A percentile compares a stretch with the other conserved stretches of the same genome.
These are phyloP conservation scores for Trichocomaceae sp. DNA, from an alignment of 2,329 filamentous ascomycete genomes.

Conservation along the genomic window DNA sequence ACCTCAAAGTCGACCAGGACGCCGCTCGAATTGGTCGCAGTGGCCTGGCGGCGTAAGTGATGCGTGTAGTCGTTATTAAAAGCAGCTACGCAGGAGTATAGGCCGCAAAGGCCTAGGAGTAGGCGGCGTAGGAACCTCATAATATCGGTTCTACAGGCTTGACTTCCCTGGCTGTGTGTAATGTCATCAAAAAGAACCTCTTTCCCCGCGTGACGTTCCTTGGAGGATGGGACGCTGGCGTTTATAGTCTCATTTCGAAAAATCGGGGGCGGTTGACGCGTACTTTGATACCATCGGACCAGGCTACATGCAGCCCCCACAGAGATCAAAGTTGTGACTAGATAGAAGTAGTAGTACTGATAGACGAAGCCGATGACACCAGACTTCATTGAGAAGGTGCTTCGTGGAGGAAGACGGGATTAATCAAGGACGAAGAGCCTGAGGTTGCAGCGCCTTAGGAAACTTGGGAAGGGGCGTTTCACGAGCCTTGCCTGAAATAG, in stretches of 20 bases:
- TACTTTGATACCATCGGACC: not conserved
- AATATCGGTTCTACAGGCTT: not conserved
- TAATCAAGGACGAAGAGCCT: not conserved
- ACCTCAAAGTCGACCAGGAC: conserved; percentile 55
- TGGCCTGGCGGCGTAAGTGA: not conserved
- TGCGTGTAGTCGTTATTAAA: not conserved
- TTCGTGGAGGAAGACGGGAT: not conserved
- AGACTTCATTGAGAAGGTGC: conserved; percentile 12
- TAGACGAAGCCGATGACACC: not conserved
- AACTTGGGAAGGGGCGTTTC: not conserved
- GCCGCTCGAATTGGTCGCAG: conserved; percentile 6
- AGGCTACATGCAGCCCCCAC: conserved; percentile 1
- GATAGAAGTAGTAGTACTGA: not conserved
- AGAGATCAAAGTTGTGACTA: not conserved
- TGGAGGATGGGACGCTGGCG: not conserved
- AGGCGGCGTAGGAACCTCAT: conserved; percentile 7
- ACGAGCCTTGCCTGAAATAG: not conserved
- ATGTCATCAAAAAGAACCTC: not conserved
- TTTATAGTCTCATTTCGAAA: conserved; percentile 3
- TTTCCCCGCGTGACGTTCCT: not conserved
- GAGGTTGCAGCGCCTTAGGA: not conserved
- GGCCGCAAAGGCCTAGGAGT: conserved; percentile 4
- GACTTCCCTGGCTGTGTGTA: not conserved
- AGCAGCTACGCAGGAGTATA: conserved; percentile 10
- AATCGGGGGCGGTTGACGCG: conserved; percentile 1